A percentile compares a stretch with the other conserved stretches of the same genome.
These are phyloP conservation scores for Chenopodium quinoa DNA, from an alignment of 148 eudicot species.

Conservation along the genomic window DNA sequence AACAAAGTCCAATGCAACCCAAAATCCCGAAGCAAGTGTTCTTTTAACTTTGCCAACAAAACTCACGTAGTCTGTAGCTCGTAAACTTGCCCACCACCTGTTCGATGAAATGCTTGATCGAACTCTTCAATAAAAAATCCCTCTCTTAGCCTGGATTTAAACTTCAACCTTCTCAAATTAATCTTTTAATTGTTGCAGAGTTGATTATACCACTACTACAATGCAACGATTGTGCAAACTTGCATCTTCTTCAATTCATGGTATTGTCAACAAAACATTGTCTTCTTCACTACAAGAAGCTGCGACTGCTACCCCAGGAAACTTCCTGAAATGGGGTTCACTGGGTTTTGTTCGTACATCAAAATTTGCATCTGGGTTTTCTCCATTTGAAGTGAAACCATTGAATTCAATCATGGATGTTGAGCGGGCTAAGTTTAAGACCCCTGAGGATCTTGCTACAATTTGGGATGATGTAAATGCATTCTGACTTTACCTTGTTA, in stretches of 20 bases:
- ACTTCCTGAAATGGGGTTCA: slow-evolving; percentile 53
- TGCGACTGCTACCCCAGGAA: slow-evolving; percentile 33
- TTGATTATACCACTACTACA: slow-evolving; percentile 12
- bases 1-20: too few species aligned
- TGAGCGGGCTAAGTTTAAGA: slow-evolving; percentile 57
- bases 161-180: neutral
- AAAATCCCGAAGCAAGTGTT: too few species aligned
- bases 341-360: slow-evolving; percentile 58
- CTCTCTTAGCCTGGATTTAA: neutral
- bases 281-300: slow-evolving; percentile 12
- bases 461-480: slow-evolving; percentile 86
- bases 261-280: slow-evolving; percentile 26
- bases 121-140: neutral
- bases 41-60: too few species aligned
- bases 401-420: slow-evolving; percentile 73
- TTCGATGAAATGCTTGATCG: neutral
- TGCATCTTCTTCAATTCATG: slow-evolving; percentile 33
- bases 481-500: slow-evolving; percentile 5
- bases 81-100: neutral
- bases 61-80: too few species aligned
- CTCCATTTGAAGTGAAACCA: slow-evolving; percentile 73
- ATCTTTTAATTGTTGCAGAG: slow-evolving; percentile 21
- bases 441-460: slow-evolving; percentile 72
- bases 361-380: slow-evolving; percentile 77
- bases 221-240: slow-evolving; percentile 51